Conservation (phyloP, 176 grass and related monocot genomes). For the Hyparrhenia diplandra region DNA sequence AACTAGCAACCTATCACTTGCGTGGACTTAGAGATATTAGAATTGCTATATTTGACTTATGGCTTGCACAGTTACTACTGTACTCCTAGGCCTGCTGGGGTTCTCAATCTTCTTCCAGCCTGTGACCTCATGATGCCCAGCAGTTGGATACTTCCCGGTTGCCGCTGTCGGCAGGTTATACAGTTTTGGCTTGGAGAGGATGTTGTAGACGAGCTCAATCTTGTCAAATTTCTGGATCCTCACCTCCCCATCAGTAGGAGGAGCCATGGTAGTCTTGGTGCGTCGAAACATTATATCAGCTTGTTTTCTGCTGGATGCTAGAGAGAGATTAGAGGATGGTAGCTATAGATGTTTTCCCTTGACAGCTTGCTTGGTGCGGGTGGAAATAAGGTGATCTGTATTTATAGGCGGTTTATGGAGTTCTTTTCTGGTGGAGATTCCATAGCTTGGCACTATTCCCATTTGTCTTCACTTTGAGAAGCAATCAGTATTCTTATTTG, state of each 20-base stretch:
- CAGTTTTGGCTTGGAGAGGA: slow-evolving; percentile 19
- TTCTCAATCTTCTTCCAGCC: too few species aligned
- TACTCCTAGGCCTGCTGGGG: too few species aligned
- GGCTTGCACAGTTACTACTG: too few species aligned
- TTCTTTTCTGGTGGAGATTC: neutral
- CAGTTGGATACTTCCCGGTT: neutral
- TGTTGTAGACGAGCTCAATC: slow-evolving; percentile 28
- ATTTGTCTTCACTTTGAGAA: neutral
- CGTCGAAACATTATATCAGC: too few species aligned
- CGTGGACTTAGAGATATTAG: too few species aligned
- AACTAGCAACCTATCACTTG: too few species aligned
- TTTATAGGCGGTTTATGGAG: neutral
- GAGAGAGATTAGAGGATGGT: too few species aligned
- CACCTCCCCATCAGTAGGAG: slow-evolving; percentile 15
- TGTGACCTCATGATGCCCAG: neutral
- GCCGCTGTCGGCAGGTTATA: neutral
- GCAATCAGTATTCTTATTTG: neutral
- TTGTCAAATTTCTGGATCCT: slow-evolving; percentile 39
- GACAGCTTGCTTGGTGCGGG: too few species aligned
- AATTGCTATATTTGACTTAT: too few species aligned
- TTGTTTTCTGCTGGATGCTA: too few species aligned
- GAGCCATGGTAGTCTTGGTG: too few species aligned
- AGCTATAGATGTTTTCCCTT: too few species aligned
- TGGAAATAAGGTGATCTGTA: neutral
- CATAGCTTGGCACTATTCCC: neutral